Base-by-base conservation (phyloP, 306 rosid species). In the Begonia peltatifolia region DNA sequence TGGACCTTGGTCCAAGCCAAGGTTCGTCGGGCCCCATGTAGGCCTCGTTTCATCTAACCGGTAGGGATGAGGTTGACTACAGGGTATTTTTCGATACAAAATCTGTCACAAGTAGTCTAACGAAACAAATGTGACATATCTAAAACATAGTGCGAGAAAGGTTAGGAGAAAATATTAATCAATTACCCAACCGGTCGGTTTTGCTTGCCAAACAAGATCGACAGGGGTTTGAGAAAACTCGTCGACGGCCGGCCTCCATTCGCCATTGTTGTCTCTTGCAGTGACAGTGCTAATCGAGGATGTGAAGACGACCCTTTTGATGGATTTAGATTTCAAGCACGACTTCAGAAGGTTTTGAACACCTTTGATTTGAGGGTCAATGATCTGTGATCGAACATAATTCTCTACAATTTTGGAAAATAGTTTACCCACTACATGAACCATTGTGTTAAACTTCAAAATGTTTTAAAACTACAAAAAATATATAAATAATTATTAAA, bases 181-280 rank as follows among this genome's bases (percentile, higher is more conserved):
- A 23, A 15, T 52, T 71, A 83, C 93, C 96, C 96, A 83, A 69
- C 94, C 96, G 65, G 58, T 76, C 59, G 87, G 63, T 81, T 81
- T 66, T 16, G 68, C 61, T 17, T 67, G 67, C 87, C 82, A 68
- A 2, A 78, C 67, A 59, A 20, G 74, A n/a, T 79, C 79, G 23
- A 72, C 10, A 9, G 63, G 53, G 20, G 78, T 74, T 74, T 57
- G 82, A 54, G 90, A 83, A 47, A 79, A 72, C 63, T 87, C 96
- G 64, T 87, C 87, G 47, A 78, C 94, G 47, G 68, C 10, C 16
- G 65, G 23, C 63, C 52, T 87, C 84, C 81, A 70, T 44, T 62
- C 70, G 17, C 75, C 90, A 58, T 60, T 15, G 46, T 10, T 63
- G 13, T 87, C 84, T 67, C 63, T 76, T 50, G 83, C 94, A 2